Percentiles rank a stretch among this genome's conserved stretches.
phyloP scores from a whole-genome alignment of 208 protist genomes.

The Borovskyia barvae region DNA sequence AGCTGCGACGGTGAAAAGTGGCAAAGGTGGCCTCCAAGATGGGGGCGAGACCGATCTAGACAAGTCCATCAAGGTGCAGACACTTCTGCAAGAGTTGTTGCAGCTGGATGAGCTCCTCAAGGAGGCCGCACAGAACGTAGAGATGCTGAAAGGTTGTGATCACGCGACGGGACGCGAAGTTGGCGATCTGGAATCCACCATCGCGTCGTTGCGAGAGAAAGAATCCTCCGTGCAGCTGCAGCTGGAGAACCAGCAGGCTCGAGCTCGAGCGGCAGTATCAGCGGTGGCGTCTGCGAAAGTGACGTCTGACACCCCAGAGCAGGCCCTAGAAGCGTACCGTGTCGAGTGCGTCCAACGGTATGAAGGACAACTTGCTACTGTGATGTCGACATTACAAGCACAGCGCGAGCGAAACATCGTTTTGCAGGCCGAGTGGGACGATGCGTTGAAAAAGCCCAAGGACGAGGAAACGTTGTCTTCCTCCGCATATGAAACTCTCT shows the following conservation, averaged over 20 bases:
- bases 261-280: not conserved
- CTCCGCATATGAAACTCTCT: no score
- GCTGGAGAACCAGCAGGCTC: conserved; percentile 1
- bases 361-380: not conserved
- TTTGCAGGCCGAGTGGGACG: conserved; percentile 15
- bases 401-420: conserved; percentile 2
- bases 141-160: conserved; percentile 5
- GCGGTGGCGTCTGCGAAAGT: not conserved
- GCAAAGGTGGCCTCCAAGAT: no score
- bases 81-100: not conserved
- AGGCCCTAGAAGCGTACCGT: not conserved
- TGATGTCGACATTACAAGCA: not conserved
- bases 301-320: not conserved
- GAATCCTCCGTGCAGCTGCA: conserved; percentile 1
- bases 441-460: no score
- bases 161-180: conserved; percentile 10
- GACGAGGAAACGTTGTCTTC: no score
- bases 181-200: not conserved
- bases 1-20: no score
- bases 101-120: conserved; percentile 1
- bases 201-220: conserved; percentile 1
- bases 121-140: conserved; percentile 5
- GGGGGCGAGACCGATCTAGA: no score
- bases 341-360: conserved; percentile 1
- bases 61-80: no score